Conservation (phyloP, 495 filamentous ascomycete species). For the Tuber microsphaerosporum region DNA sequence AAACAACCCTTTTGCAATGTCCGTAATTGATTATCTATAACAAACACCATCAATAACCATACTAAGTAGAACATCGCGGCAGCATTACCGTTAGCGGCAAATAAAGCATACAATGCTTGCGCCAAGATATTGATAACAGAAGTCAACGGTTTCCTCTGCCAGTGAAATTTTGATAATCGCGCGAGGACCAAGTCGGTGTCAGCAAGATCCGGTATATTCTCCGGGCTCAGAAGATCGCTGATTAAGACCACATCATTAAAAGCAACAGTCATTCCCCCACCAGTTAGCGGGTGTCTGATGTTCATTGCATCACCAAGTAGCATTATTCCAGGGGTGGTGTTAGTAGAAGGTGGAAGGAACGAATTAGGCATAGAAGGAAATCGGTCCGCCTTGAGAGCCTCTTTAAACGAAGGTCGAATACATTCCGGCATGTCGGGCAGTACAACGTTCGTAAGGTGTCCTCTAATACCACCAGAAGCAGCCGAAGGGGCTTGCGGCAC, state of each 20-base stretch:
- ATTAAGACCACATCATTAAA: constrained; percentile 79
- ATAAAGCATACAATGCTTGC: constrained; percentile 80
- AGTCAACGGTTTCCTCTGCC: constrained; percentile 69
- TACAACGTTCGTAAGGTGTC: constrained; percentile 67
- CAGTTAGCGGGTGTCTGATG: constrained; percentile 92
- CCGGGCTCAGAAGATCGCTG: constrained; percentile 60
- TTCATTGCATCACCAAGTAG: constrained; percentile 89
- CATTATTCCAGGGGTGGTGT: constrained; percentile 65
- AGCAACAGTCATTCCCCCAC: constrained; percentile 92
- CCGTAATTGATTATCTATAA: constrained; percentile 59
- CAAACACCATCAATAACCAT: constrained; percentile 17
- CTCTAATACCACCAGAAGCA: constrained; percentile 70
- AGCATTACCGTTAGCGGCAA: constrained; percentile 66
- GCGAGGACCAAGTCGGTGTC: constrained; percentile 57
- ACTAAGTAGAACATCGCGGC: background rate
- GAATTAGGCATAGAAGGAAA: constrained; percentile 84
- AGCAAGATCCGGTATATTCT: constrained; percentile 59
- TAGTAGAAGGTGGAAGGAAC: constrained; percentile 68
- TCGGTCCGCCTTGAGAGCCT: constrained; percentile 64
- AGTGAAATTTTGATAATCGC: constrained; percentile 76
- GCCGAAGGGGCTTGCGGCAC: constrained; percentile 73
- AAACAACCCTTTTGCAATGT: constrained; percentile 88
- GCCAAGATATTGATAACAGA: constrained; percentile 93
- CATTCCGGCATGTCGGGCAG: constrained; percentile 65
- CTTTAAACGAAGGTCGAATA: constrained; percentile 64